Conservation (phyloP, 371 early-diverging fungal species). For the Zancudomyces culisetae region DNA sequence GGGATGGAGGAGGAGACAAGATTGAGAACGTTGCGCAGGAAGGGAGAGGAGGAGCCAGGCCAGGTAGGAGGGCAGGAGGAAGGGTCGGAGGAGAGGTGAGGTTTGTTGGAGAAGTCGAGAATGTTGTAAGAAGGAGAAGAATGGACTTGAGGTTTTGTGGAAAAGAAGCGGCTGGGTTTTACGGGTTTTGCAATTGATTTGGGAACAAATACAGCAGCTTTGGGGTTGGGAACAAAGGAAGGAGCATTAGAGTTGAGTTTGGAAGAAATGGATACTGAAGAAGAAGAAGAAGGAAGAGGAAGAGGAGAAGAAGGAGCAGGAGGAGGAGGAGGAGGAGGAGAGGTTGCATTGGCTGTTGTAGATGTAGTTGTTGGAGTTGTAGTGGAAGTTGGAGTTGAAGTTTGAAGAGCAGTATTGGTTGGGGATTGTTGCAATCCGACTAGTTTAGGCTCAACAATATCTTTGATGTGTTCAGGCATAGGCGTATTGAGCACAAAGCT, state of each 20-base stretch:
- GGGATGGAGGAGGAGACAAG: background rate
- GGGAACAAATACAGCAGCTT: conserved; percentile 57
- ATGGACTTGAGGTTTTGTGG: background rate
- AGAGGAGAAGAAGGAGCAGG: background rate
- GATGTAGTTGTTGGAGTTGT: background rate
- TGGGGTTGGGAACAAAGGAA: conserved; percentile 73
- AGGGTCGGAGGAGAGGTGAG: background rate
- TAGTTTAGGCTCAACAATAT: conserved; percentile 9
- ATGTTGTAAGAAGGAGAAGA: background rate
- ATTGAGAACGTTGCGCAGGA: too few relatives aligned
- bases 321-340: background rate
- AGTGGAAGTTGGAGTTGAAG: background rate
- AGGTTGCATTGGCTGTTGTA: background rate
- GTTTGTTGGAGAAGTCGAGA: background rate
- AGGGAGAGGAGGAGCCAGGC: too few relatives aligned
- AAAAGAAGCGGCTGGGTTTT: conserved; percentile 5
- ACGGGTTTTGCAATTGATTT: conserved; percentile 20
- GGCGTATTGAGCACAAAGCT: conserved; percentile 37
- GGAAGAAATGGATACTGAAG: conserved; percentile 6
- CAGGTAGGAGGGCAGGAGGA: too few relatives aligned
- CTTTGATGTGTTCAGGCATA: conserved; percentile 17
- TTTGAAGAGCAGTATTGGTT: conserved; percentile 4
- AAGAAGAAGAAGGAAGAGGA: background rate
- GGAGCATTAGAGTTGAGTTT: conserved; percentile 51
- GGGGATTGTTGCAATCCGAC: background rate